Evolutionary conservation across 2,329 filamentous ascomycete species (phyloP).

Genomic region (Trichoderma aggressivum): DNA sequence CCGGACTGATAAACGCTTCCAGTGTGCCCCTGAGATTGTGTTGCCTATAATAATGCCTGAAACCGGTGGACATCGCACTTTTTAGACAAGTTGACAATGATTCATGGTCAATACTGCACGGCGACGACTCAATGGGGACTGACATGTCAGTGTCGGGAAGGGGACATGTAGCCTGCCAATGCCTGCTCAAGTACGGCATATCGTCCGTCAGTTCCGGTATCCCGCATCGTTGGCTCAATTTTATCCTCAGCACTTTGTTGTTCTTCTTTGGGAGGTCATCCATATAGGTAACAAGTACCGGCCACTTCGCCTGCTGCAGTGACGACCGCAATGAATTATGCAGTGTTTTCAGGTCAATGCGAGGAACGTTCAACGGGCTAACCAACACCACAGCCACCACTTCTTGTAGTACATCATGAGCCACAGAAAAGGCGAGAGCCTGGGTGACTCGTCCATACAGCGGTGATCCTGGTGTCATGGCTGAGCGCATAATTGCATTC

Average conservation of each 20-base stretch:
- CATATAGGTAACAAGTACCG: slow-evolving; percentile 52
- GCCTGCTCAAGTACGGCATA: slow-evolving; percentile 42
- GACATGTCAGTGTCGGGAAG: slow-evolving; percentile 45
- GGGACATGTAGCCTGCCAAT: slow-evolving; percentile 50
- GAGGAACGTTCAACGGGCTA: slow-evolving; percentile 40
- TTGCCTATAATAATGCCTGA: slow-evolving; percentile 22
- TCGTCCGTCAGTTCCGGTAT: slow-evolving; percentile 44
- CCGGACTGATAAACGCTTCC: slow-evolving; percentile 27
- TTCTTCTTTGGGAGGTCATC: slow-evolving; percentile 52
- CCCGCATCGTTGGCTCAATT: slow-evolving; percentile 45
- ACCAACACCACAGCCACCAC: slow-evolving; percentile 53
- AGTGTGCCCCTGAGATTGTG: slow-evolving; percentile 5
- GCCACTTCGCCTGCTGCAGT: slow-evolving; percentile 53
- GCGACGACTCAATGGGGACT: slow-evolving; percentile 35
- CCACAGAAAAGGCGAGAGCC: slow-evolving; percentile 51
- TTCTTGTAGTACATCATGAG: slow-evolving; percentile 53
- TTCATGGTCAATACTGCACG: slow-evolving; percentile 34
- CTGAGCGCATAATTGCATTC: slow-evolving; percentile 49
- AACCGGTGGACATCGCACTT: slow-evolving; percentile 19
- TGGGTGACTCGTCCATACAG: slow-evolving; percentile 46
- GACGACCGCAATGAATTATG: slow-evolving; percentile 45
- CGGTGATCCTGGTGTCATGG: slow-evolving; percentile 39
- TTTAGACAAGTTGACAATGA: slow-evolving; percentile 27
- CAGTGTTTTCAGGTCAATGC: slow-evolving; percentile 47
- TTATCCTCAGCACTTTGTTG: slow-evolving; percentile 56